Evolutionary conservation across 805 yeast genomes (phyloP).

Genomic region (Yamadazyma takamatsuzukensis): DNA sequence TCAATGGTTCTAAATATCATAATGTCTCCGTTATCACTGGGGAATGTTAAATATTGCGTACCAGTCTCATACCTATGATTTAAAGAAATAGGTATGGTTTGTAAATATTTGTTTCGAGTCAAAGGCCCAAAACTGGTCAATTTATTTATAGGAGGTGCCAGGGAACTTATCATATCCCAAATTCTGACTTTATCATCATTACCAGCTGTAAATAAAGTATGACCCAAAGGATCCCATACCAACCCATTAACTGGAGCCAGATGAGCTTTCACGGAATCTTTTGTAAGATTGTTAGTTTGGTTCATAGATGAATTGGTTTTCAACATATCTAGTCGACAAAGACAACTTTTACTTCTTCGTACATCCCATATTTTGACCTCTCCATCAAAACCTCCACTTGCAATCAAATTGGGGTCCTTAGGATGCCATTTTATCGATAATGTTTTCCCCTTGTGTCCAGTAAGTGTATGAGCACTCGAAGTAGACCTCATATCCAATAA

Average conservation of each 20-base stretch:
- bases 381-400: conserved; percentile 81
- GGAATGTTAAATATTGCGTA: conserved; percentile 58
- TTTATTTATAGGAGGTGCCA: conserved; percentile 49
- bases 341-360: conserved; percentile 60
- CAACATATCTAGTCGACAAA: conserved; percentile 59
- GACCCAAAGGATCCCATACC: conserved; percentile 68
- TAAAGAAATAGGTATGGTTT: conserved; percentile 48
- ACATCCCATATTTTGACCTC: conserved; percentile 84
- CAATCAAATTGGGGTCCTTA: conserved; percentile 51
- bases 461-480: conserved; percentile 67
- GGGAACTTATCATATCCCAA: conserved; percentile 58
- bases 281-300: conserved; percentile 21
- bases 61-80: conserved; percentile 52
- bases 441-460: conserved; percentile 57
- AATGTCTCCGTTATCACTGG: conserved; percentile 74
- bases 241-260: conserved; percentile 76
- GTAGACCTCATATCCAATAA: conserved; percentile 71
- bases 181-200: conserved; percentile 75
- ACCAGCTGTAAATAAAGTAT: conserved; percentile 62
- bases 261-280: conserved; percentile 58
- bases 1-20: conserved; percentile 54
- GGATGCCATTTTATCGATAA: conserved; percentile 77
- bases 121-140: conserved; percentile 75
- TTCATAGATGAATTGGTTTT: conserved; percentile 28
- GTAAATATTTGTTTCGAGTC: conserved; percentile 58